Evolutionary conservation across 805 yeast genomes (phyloP).

Genomic region (Wickerhamiella brachini): DNA sequence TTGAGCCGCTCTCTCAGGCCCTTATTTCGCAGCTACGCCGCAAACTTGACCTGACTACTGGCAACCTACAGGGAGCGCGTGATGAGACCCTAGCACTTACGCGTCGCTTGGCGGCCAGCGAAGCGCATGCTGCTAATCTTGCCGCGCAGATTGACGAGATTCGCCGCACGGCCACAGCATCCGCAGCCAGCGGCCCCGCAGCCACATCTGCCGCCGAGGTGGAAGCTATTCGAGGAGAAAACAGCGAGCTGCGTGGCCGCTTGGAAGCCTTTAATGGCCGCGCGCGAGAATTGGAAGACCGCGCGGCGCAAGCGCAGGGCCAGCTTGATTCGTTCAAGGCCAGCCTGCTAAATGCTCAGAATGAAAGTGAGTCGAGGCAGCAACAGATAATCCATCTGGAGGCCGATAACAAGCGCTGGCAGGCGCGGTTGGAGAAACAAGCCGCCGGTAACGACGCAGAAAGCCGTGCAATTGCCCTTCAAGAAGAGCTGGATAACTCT

Average conservation of each 20-base stretch:
- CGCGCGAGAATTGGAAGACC: not conserved
- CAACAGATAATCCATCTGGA: slow-evolving; percentile 34
- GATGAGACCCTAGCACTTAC: not conserved
- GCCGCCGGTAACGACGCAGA: not conserved
- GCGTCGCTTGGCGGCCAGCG: not conserved
- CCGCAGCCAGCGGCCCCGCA: too few species aligned
- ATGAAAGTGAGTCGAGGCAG: slow-evolving; percentile 35
- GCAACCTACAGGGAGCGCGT: not conserved
- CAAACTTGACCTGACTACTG: not conserved
- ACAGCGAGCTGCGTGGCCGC: not conserved
- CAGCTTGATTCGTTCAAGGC: not conserved
- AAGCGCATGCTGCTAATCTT: not conserved
- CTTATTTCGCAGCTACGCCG: not conserved
- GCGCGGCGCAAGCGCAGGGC: not conserved
- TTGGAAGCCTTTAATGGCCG: not conserved
- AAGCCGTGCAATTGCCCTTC: not conserved
- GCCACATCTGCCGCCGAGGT: not conserved
- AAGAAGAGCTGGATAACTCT: slow-evolving; percentile 9
- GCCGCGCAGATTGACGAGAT: not conserved
- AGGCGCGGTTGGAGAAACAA: slow-evolving; percentile 28
- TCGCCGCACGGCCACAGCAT: too few species aligned
- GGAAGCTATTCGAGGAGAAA: not conserved
- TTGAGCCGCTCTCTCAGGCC: not conserved
- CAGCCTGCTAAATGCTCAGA: slow-evolving; percentile 26
- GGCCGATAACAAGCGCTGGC: slow-evolving; percentile 50